Evolutionary conservation across 768 basidiomycete species (phyloP).

Genomic region (Trametopsis cervina): DNA sequence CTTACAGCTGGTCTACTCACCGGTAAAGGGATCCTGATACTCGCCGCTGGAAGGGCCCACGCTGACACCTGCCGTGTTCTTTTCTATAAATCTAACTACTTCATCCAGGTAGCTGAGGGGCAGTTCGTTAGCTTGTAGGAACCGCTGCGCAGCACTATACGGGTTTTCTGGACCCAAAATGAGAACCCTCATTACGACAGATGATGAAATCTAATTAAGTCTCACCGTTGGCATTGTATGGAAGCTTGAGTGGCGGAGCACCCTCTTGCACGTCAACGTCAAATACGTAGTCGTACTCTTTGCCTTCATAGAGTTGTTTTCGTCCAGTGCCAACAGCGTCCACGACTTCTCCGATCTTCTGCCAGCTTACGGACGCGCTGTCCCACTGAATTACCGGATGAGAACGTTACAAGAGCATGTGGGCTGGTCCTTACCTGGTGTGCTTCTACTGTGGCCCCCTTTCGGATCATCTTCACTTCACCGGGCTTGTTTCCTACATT

Average conservation of each 20-base stretch:
- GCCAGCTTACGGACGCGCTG: slow-evolving; percentile 58
- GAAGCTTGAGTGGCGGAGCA: slow-evolving; percentile 86
- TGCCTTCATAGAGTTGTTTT: slow-evolving; percentile 87
- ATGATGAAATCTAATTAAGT: not conserved
- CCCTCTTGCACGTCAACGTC: slow-evolving; percentile 96
- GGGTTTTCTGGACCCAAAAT: slow-evolving; percentile 68
- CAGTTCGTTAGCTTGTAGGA: slow-evolving; percentile 78
- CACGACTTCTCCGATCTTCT: slow-evolving; percentile 93
- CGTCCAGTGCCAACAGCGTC: slow-evolving; percentile 89
- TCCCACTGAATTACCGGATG: slow-evolving; percentile 62
- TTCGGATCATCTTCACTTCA: slow-evolving; percentile 88
- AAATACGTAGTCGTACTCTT: slow-evolving; percentile 99
- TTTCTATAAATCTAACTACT: slow-evolving; percentile 90
- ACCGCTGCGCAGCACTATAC: slow-evolving; percentile 81
- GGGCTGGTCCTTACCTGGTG: slow-evolving; percentile 56
- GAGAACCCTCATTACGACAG: not conserved
- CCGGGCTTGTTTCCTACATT: slow-evolving; percentile 81
- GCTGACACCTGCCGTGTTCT: slow-evolving; percentile 75
- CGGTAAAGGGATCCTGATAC: slow-evolving; percentile 88
- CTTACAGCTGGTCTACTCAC: too few species aligned
- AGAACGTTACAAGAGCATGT: not conserved
- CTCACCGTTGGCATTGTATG: slow-evolving; percentile 83
- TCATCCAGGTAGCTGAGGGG: slow-evolving; percentile 80
- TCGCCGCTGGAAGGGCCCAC: slow-evolving; percentile 52
- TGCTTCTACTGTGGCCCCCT: slow-evolving; percentile 76